phyloP scores from a whole-genome alignment of 345 rosid species.

The Brassica incana region DNA sequence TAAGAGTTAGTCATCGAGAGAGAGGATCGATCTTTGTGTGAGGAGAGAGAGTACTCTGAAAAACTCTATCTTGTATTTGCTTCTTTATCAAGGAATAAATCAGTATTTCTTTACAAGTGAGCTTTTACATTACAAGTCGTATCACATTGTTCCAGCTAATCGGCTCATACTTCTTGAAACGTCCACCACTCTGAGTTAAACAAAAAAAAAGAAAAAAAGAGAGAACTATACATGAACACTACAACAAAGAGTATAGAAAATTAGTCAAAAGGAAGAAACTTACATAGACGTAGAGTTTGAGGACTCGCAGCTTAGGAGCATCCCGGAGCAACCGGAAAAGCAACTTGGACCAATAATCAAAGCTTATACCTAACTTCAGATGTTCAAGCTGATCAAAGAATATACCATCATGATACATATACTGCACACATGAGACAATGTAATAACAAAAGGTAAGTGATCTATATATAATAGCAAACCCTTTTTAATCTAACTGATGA shows the following conservation, averaged over 20 bases:
- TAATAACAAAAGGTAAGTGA: too few relatives aligned
- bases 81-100: too few relatives aligned
- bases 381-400: neutral
- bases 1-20: too few relatives aligned
- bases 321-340: conserved; percentile 3
- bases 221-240: neutral
- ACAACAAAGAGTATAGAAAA: neutral
- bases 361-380: neutral
- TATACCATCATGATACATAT: conserved; percentile 3
- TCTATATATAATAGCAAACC: too few relatives aligned
- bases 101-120: neutral
- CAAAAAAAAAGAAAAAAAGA: neutral
- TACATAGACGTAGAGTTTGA: neutral
- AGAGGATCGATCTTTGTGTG: too few relatives aligned
- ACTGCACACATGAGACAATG: conserved; percentile 2
- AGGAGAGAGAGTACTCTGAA: too few relatives aligned
- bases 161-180: neutral
- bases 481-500: too few relatives aligned
- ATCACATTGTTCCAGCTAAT: neutral
- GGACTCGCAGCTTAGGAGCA: neutral
- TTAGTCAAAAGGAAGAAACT: neutral
- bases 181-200: neutral
- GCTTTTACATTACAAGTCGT: neutral
- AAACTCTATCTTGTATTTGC: too few relatives aligned
- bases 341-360: neutral